Base-by-base conservation (phyloP, 2,329 filamentous ascomycete species). In the Stromatinia cepivora region DNA sequence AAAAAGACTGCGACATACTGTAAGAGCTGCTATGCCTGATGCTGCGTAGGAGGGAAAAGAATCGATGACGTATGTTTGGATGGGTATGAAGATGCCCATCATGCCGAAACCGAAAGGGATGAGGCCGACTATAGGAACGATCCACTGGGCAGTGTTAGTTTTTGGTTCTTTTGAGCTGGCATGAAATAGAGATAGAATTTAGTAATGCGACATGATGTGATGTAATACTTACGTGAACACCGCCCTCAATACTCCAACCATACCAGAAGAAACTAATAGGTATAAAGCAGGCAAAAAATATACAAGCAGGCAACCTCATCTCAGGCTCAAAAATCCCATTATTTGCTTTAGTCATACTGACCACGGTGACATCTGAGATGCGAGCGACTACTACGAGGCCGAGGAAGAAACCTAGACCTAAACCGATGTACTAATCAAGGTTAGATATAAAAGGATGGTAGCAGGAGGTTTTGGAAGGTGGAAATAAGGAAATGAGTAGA, bases 241-340 rank as follows among this genome's bases (percentile, higher is more conserved):
- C 72, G 0, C 78, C 71, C 45, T 81, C 79, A 4, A 80, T 79
- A 1, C 82, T 81, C 84, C 84, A 85, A 7, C 81, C 84, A 28
- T 85, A 79, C 83, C 83, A 85, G 72, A 85, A 85, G 1, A 85
- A 79, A 0, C 79, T 80, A 15, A 84, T 75, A 0, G 84, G 82
- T 5, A 85, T 80, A 58, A 80, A 75, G 6, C 81, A 80, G 1
- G 81, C 78, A 5, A 81, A 82, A 15, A 82, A 74, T 71, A 84
- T 81, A 36, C 81, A 81, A 39, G 86, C 81, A 2, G 86, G 75
- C 0, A 82, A 61, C 7, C 71, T 53, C 66, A 76, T 73, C 65
- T 75, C 73, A 25, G 73, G 81, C 22, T 79, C 75, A 54, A 74
- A 76, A 4, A 74, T 70, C 0, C 73, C 77, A 52, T 77, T 75